Evolutionary conservation across 768 basidiomycete genomes (phyloP), one percentile per base, ranked within the genome.

Genomic region (Strobilomyces confusus): DNA sequence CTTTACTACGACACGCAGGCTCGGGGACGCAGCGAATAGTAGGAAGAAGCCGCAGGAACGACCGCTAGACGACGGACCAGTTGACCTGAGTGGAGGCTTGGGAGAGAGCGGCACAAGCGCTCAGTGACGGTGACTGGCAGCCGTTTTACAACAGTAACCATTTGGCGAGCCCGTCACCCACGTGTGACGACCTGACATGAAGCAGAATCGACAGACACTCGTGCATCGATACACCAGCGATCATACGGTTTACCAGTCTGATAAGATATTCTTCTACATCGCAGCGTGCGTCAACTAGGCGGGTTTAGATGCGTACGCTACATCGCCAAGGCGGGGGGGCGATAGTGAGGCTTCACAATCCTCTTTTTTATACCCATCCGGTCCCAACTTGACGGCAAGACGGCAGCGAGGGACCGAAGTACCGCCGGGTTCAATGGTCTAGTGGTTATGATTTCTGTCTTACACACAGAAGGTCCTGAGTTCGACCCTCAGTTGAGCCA

Each of bases 401-500:
- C 19, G 9, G 12, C 9, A 33, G 3, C 23, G 22, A 4, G 15
- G 2, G 14, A 0, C 4, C 3, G 15, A 0, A 5, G 1, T 5
- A 3, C 26, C 0, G 54, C 41, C 51, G 34, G 77, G 77, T 78
- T 74, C 77, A 79, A 76, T 80, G 75, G 77, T 75, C 75, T 78
- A 78, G 77, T 77, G 77, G 77, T 78, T 78, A 78, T 78, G 75
- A 76, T 77, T 73, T 78, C 75, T 77, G 75, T 79, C 77, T 77
- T 69, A 69, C 68, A 69, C 68, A 69, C 68, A 69, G 68, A 69
- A 69, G 68, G 68, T 69, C 68, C 68, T 69, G 68, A 69, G 68
- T 69, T 69, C 68, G 69, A 69, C 56, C 68, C 68, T 69, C 68
- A 69, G 68, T 71, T 78, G 75, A 73, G 60, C 76, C 79, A 80